These are phyloP conservation scores for Asclepias syriaca DNA, from an alignment of 257 asterid genomes.

Conservation along the genomic window DNA sequence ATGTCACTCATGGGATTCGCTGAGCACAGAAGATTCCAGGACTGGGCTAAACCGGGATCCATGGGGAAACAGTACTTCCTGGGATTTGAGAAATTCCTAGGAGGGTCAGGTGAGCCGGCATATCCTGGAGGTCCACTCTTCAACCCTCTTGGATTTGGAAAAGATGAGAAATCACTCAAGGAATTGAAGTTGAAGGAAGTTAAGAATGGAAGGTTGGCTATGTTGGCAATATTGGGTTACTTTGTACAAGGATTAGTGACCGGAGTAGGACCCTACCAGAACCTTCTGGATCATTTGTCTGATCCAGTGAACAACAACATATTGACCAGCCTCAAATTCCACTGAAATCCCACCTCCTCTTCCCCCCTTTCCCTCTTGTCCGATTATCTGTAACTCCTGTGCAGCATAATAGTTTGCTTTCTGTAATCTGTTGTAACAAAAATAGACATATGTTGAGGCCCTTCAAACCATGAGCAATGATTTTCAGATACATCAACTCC, in stretches of 20 bases:
- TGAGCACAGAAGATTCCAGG: constrained; percentile 87
- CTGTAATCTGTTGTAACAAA: constrained; percentile 18
- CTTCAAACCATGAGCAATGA: constrained; percentile 4
- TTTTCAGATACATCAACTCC: constrained; percentile 7
- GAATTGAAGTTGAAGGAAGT: constrained; percentile 82
- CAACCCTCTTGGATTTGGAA: constrained; percentile 82
- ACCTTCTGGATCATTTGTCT: constrained; percentile 80
- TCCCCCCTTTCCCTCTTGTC: background rate
- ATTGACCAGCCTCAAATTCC: constrained; percentile 85
- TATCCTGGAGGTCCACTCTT: constrained; percentile 83
- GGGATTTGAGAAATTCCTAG: constrained; percentile 67
- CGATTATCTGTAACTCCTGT: constrained; percentile 27
- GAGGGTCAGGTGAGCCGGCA: constrained; percentile 71
- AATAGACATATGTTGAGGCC: constrained; percentile 6
- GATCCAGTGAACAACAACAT: constrained; percentile 90
- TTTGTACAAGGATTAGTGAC: constrained; percentile 71
- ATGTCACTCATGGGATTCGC: constrained; percentile 95
- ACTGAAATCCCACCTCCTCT: too few relatives aligned
- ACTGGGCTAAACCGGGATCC: constrained; percentile 80
- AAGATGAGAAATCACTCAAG: constrained; percentile 69
- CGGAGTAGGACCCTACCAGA: constrained; percentile 85
- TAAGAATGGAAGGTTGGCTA: constrained; percentile 92
- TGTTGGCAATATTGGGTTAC: constrained; percentile 91
- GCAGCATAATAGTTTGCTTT: constrained; percentile 25
- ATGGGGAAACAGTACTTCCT: constrained; percentile 89